Evolutionary conservation across 331 rosid genomes (phyloP).

Genomic region (Arachis monticola): DNA sequence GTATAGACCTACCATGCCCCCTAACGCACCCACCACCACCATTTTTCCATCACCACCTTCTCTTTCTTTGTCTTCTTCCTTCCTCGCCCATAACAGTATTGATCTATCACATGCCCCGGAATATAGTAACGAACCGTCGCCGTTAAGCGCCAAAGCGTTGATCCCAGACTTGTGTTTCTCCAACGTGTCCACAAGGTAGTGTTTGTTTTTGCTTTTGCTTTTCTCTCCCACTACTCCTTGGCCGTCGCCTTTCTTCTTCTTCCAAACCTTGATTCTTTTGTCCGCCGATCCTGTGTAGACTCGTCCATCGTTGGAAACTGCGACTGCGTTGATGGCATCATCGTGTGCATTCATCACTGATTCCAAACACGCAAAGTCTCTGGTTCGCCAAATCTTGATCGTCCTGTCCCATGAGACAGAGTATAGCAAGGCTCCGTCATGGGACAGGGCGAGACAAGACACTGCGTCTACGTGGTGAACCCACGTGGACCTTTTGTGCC

Average conservation of each 20-base stretch:
- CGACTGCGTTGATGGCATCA: constrained; percentile 83
- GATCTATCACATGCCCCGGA: constrained; percentile 95
- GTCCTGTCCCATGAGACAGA: constrained; percentile 96
- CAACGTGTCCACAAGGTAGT: constrained; percentile 49
- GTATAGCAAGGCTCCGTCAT: constrained; percentile 63
- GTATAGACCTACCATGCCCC: constrained; percentile 74
- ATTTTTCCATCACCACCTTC: constrained; percentile 37
- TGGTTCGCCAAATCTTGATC: constrained; percentile 76
- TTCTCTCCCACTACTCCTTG: constrained; percentile 1
- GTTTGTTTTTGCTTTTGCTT: constrained; percentile 13
- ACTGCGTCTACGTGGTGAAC: constrained; percentile 92
- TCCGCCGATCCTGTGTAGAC: constrained; percentile 92
- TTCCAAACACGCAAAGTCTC: constrained; percentile 80
- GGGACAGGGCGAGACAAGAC: constrained; percentile 76
- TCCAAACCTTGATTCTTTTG: constrained; percentile 83
- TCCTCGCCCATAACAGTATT: constrained; percentile 71
- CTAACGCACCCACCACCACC: constrained; percentile 68
- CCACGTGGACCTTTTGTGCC: constrained; percentile 91
- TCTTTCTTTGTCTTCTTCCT: not conserved
- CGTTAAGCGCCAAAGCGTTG: constrained; percentile 75
- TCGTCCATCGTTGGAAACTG: constrained; percentile 59
- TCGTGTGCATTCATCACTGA: constrained; percentile 79
- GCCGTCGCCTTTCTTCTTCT: constrained; percentile 30
- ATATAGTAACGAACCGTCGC: constrained; percentile 63
- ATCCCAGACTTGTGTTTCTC: constrained; percentile 86